A percentile compares a stretch with the other conserved stretches of the same genome.
Evolutionary conservation across 2,329 filamentous ascomycete species (phyloP).

Genomic region (Escovopsis weberi): DNA sequence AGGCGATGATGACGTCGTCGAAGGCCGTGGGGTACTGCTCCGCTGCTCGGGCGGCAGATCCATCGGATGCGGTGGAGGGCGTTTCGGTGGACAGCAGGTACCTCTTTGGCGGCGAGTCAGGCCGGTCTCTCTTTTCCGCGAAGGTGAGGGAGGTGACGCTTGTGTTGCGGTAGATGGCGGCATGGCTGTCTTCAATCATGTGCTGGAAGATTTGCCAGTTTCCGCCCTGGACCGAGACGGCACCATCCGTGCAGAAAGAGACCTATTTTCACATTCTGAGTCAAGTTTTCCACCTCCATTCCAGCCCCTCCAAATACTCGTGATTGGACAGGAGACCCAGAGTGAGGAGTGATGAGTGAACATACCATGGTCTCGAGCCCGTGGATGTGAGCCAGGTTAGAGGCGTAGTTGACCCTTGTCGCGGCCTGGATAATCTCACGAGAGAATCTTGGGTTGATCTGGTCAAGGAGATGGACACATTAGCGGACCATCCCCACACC

Average conservation of each 20-base stretch:
- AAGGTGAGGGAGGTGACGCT: slow-evolving; percentile 47
- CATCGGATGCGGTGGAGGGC: slow-evolving; percentile 5
- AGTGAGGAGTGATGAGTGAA: background rate
- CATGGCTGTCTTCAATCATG: slow-evolving; percentile 55
- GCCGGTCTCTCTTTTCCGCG: slow-evolving; percentile 22
- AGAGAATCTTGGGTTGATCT: slow-evolving; percentile 52
- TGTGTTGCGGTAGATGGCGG: slow-evolving; percentile 50
- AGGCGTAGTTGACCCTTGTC: slow-evolving; percentile 88
- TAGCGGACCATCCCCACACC: background rate
- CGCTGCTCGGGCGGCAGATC: slow-evolving; percentile 5
- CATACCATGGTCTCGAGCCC: slow-evolving; percentile 72
- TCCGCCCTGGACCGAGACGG: slow-evolving; percentile 63
- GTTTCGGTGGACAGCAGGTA: slow-evolving; percentile 31
- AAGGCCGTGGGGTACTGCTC: slow-evolving; percentile 40
- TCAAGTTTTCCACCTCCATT: background rate
- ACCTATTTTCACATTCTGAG: slow-evolving; percentile 29
- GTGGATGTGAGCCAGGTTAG: slow-evolving; percentile 75
- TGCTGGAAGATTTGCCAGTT: slow-evolving; percentile 91
- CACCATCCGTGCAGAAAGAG: slow-evolving; percentile 78
- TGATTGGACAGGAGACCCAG: too few relatives aligned
- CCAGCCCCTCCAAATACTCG: too few relatives aligned
- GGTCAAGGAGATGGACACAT: background rate
- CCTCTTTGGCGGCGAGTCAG: slow-evolving; percentile 21
- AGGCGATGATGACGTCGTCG: slow-evolving; percentile 71
- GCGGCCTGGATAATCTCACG: slow-evolving; percentile 78